Base-by-base conservation (phyloP, 108 stramenopile genomes). In the Epithemia pelagica region DNA sequence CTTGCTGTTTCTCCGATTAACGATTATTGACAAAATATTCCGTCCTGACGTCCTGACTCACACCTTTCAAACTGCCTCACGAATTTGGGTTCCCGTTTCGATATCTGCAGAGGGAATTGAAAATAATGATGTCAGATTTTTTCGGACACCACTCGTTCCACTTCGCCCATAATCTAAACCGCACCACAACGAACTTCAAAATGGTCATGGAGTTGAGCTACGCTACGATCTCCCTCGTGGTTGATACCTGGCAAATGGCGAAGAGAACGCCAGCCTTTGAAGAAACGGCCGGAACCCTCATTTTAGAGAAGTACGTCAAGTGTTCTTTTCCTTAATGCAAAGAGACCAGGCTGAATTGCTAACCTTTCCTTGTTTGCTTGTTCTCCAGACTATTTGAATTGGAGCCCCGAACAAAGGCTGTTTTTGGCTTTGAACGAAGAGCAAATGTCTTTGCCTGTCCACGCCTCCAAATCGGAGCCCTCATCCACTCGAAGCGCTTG, bases 361-460 rank as follows among this genome's bases (percentile, higher is more conserved):
- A 15, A 46, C 37, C n/a, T 57, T 27, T 57, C 56, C 5, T 57
- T 23, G 5, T 57, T 5, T 21, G 22, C 26, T 57, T 19, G 3
- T n/a, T 3, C 21, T 57, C 7, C 26, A 57, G 56, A 26, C n/a
- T 57, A 7, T 57, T 57, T 27, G 56, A 57, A 7, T 7, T 26
- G 56, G 22, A 26, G 22, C 77, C 77, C 23, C 62, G 62, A 21
- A 66, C 77, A 18, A 73, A 67, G 52, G 21, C 46, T 8, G 1
- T 77, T 19, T 78, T 72, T 73, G 32, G 46, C 25, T 72, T 78
- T 52, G 37, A 46, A 46, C 33, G 61, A 30, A 70, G 30, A 61
- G 51, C 26, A 30, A 59, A 46, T 46, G 37, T 46, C 15, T 46
- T 15, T 15, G 37, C 37, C 15, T 46, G 37, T 46, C 37, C 37